Evolutionary conservation across 2,329 filamentous ascomycete species (phyloP), one percentile per base, ranked within the genome.

Genomic region (Sclerotinia trifoliorum): DNA sequence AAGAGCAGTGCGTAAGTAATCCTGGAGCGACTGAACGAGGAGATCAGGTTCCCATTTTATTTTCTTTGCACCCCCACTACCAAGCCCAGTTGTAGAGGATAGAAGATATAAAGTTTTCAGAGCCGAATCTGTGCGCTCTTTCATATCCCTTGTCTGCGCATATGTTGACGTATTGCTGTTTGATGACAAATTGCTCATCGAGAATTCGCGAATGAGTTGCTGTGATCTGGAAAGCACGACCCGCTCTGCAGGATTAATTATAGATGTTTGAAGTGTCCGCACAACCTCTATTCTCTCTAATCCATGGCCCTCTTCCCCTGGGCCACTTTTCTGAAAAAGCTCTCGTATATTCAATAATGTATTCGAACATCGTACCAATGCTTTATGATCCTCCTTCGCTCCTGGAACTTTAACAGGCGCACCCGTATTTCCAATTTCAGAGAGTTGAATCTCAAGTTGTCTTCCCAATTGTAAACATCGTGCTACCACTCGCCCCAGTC

Each of bases 371-470:
- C 92, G 85, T n/a, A 96, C 87, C 75, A 97, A 85, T 0, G 91
- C 90, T 55, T 88, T 84, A 74, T 94, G 89, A 72, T 95, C 92
- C 73, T 93, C 90, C 2, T 74, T 77, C 70, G 69, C 71, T 42
- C 72, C 72, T 32, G 73, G 75, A 65, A 70, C 81, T 78, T 65
- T 82, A 75, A 32, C 74, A 57, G 70, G 72, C 71, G 65, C 78
- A 35, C 74, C 75, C 24, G 76, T 74, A 42, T 75, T 77, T 68
- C 75, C 66, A 70, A 92, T 81, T 78, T 96, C 93, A 0, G 86
- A 82, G 76, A 96, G 85, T 78, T 96, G 91, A n/a, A 91, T 85
- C 77, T 98, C 93, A 15, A 99, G 84, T 80, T 96, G 93, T 56
- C 94, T 83, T 0, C 92, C 93, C 3, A 98, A 82, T 75, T 91